Evolutionary conservation across 2,329 filamentous ascomycete species (phyloP).

Genomic region (Ophiostoma angusticollis): DNA sequence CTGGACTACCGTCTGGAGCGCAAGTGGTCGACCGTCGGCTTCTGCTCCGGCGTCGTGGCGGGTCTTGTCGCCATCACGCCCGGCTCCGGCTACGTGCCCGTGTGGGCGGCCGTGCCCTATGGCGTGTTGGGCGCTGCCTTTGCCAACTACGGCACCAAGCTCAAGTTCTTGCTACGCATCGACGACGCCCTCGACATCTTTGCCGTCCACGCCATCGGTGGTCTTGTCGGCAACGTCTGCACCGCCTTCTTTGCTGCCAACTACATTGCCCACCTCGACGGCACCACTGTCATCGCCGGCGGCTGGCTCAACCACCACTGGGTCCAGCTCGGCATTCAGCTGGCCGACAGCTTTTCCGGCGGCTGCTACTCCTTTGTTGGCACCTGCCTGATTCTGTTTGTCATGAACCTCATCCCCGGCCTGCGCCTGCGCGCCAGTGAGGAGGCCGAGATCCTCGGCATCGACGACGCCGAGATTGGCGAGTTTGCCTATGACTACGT

Average conservation of each 20-base stretch:
- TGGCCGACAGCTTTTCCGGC: conserved; percentile 53
- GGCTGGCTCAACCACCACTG: conserved; percentile 63
- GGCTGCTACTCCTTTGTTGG: conserved; percentile 55
- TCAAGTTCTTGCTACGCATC: conserved; percentile 60
- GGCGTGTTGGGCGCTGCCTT: conserved; percentile 48
- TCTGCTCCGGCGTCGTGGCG: conserved; percentile 81
- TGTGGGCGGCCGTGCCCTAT: conserved; percentile 45
- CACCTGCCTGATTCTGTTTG: conserved; percentile 55
- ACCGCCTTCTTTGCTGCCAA: conserved; percentile 68
- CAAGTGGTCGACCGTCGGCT: conserved; percentile 89
- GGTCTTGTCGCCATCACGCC: conserved; percentile 81
- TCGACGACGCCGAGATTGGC: conserved; percentile 65
- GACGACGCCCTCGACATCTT: conserved; percentile 87
- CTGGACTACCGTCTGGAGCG: conserved; percentile 83
- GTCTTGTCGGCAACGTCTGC: conserved; percentile 66
- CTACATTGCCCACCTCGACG: conserved; percentile 63
- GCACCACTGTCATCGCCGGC: conserved; percentile 42
- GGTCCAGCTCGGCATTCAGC: conserved; percentile 57
- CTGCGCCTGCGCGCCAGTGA: conserved; percentile 53
- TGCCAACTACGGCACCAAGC: conserved; percentile 79
- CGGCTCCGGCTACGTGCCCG: conserved; percentile 67
- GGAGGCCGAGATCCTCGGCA: conserved; percentile 56
- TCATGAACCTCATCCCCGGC: conserved; percentile 58
- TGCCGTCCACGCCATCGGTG: conserved; percentile 76
- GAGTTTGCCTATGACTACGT: conserved; percentile 80